These are phyloP conservation scores for Heritiera fomes DNA, from an alignment of 345 rosid species.

Conservation along the genomic window DNA sequence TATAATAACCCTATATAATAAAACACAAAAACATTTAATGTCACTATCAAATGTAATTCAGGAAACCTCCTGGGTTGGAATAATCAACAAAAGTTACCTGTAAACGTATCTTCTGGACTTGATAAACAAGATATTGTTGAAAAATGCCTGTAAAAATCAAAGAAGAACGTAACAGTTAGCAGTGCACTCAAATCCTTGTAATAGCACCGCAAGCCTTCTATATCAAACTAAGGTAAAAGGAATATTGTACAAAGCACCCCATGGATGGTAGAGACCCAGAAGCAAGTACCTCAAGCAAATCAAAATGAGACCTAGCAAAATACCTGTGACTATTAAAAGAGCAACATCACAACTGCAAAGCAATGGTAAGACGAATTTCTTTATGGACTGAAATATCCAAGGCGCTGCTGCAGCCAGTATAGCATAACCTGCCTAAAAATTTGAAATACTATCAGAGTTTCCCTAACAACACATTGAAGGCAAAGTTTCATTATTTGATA, in stretches of 20 bases:
- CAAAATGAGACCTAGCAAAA: background rate
- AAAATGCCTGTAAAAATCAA: conserved; percentile 58
- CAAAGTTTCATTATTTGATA: background rate
- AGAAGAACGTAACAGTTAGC: conserved; percentile 21
- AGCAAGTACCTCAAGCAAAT: conserved; percentile 9
- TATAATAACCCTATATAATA: conserved; percentile 81
- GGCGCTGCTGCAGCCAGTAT: conserved; percentile 72
- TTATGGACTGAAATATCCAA: conserved; percentile 54
- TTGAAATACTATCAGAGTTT: conserved; percentile 15
- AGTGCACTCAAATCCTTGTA: background rate
- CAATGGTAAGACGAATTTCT: conserved; percentile 45
- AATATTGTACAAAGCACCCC: background rate
- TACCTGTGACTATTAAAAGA: conserved; percentile 75
- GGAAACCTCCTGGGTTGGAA: conserved; percentile 5
- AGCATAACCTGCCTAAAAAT: conserved; percentile 74
- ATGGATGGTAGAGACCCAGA: background rate
- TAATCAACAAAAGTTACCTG: conserved; percentile 51
- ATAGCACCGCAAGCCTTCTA: background rate
- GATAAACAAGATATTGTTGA: conserved; percentile 85
- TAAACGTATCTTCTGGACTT: conserved; percentile 88
- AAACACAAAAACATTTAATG: conserved; percentile 23
- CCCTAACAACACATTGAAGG: conserved; percentile 4
- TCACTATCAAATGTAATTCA: conserved; percentile 5
- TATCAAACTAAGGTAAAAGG: background rate
- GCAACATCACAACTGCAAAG: conserved; percentile 78